Evolutionary conservation across 345 rosid genomes (phyloP).

Genomic region (Arabis hirsuta): DNA sequence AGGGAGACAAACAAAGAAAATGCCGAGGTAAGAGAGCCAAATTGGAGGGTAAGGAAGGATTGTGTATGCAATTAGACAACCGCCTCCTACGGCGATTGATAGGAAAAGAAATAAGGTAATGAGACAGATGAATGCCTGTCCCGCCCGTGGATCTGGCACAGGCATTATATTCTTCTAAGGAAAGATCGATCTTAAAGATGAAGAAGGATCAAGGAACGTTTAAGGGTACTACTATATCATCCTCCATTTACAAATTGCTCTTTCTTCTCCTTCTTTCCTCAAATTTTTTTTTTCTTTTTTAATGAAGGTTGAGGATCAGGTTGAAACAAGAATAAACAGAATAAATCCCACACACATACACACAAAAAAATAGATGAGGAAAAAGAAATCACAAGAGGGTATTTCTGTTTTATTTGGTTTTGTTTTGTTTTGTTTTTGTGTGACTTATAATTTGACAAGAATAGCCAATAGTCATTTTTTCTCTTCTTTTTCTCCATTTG

Average conservation of each 20-base stretch:
- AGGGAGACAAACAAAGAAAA: slow-evolving; percentile 70
- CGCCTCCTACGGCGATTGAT: slow-evolving; percentile 59
- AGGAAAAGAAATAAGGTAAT: slow-evolving; percentile 52
- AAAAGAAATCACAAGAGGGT: slow-evolving; percentile 25
- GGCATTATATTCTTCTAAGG: slow-evolving; percentile 56
- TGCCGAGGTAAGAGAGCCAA: slow-evolving; percentile 68
- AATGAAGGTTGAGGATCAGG: slow-evolving; percentile 19
- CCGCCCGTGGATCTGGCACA: slow-evolving; percentile 65
- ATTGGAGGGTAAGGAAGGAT: slow-evolving; percentile 52
- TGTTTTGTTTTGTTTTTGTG: slow-evolving; percentile 30
- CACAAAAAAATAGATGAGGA: slow-evolving; percentile 6
- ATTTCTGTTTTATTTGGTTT: slow-evolving; percentile 31
- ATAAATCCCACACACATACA: slow-evolving; percentile 10
- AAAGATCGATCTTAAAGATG: slow-evolving; percentile 22
- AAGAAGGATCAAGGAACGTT: slow-evolving; percentile 27
- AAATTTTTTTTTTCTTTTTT: not conserved
- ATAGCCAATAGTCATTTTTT: slow-evolving; percentile 32
- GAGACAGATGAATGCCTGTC: slow-evolving; percentile 66
- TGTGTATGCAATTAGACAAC: slow-evolving; percentile 61
- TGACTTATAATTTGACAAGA: slow-evolving; percentile 46
- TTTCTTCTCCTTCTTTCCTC: not conserved
- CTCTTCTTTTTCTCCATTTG: slow-evolving; percentile 26
- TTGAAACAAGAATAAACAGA: slow-evolving; percentile 33
- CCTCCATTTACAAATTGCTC: slow-evolving; percentile 31
- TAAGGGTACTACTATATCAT: slow-evolving; percentile 38